A percentile compares a stretch with the other conserved stretches of the same genome.
phyloP scores from a whole-genome alignment of 495 filamentous ascomycete genomes.

The Parathielavia appendiculata region DNA sequence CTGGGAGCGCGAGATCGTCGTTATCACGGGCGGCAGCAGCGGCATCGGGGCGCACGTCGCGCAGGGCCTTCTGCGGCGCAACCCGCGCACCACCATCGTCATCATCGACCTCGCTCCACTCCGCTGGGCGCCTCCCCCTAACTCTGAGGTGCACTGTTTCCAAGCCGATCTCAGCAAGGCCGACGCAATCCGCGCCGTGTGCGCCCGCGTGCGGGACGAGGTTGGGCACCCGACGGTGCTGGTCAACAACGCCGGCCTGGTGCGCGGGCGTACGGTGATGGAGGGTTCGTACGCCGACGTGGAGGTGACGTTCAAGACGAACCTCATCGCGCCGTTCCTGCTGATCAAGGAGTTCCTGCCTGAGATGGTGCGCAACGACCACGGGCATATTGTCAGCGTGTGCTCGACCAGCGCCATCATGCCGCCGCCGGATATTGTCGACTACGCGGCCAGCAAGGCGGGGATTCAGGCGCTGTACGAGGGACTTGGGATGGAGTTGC shows the following conservation, averaged over 20 bases:
- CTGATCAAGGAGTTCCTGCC: constrained; percentile 29
- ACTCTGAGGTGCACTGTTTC: constrained; percentile 21
- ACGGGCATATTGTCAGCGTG: constrained; percentile 26
- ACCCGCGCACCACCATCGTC: constrained; percentile 20
- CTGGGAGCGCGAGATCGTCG: constrained; percentile 27
- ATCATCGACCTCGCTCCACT: constrained; percentile 25
- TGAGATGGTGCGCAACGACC: constrained; percentile 23
- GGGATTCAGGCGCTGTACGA: constrained; percentile 23
- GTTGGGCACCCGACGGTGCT: constrained; percentile 30
- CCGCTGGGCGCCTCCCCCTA: constrained; percentile 13
- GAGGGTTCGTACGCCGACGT: constrained; percentile 26
- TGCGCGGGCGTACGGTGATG: constrained; percentile 21
- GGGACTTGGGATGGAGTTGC: constrained; percentile 25
- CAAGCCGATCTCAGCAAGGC: constrained; percentile 24
- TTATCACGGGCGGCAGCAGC: constrained; percentile 28
- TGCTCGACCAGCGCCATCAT: constrained; percentile 23
- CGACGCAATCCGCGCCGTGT: constrained; percentile 17
- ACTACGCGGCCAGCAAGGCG: constrained; percentile 25
- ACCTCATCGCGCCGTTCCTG: constrained; percentile 26
- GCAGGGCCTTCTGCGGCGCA: constrained; percentile 19
- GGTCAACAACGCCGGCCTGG: constrained; percentile 28
- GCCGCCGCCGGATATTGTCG: constrained; percentile 21
- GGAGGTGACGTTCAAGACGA: constrained; percentile 25
- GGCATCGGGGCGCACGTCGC: constrained; percentile 23
- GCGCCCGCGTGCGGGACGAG: constrained; percentile 17